Conservation (phyloP, 139 green algal genomes). For the Chlamydomonas sp. region DNA sequence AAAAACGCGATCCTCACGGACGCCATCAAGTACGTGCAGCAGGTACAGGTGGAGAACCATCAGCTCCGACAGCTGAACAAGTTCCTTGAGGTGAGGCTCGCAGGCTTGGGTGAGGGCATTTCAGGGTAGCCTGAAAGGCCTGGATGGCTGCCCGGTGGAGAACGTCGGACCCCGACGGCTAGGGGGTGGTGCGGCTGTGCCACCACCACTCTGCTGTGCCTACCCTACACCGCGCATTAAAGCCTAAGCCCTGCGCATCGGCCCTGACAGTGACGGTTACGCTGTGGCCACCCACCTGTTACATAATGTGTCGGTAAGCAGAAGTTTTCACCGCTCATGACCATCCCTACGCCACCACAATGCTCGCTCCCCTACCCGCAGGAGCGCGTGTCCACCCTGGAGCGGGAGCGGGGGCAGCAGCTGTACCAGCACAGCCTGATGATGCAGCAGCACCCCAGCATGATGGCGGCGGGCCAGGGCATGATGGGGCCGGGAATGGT, state of each 20-base stretch:
- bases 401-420: slow-evolving; percentile 63
- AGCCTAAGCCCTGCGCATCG: too few relatives aligned
- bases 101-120: neutral
- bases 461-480: slow-evolving; percentile 49
- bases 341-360: neutral
- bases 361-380: slow-evolving; percentile 1
- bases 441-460: slow-evolving; percentile 46
- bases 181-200: too few relatives aligned
- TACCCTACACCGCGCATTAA: too few relatives aligned
- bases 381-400: slow-evolving; percentile 64
- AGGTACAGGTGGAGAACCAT: slow-evolving; percentile 69
- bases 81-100: slow-evolving; percentile 73
- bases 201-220: too few relatives aligned
- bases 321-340: too few relatives aligned
- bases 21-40: slow-evolving; percentile 71
- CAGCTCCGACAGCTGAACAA: slow-evolving; percentile 81
- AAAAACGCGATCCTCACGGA: slow-evolving; percentile 77
- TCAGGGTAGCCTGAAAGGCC: too few relatives aligned
- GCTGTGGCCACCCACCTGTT: too few relatives aligned
- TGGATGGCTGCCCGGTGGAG: too few relatives aligned
- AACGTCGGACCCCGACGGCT: too few relatives aligned
- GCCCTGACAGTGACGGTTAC: too few relatives aligned
- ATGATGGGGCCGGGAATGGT: slow-evolving; percentile 44
- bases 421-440: slow-evolving; percentile 67
- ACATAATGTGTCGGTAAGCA: too few relatives aligned